Evolutionary conservation across 2,329 filamentous ascomycete species (phyloP).

Genomic region (Arthrobotrys pseudoclavata): DNA sequence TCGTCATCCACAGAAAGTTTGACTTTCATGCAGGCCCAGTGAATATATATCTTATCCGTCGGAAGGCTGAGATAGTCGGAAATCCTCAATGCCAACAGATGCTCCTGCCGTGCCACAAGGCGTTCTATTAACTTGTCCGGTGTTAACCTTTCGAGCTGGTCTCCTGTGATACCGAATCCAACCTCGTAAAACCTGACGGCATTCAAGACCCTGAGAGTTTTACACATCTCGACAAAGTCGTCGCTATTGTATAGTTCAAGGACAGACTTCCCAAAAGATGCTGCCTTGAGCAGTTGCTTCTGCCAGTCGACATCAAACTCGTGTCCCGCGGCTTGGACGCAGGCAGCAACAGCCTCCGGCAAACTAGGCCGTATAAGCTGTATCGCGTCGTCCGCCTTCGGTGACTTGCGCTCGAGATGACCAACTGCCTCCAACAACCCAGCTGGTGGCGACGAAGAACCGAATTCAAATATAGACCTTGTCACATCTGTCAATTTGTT

Average conservation of each 20-base stretch:
- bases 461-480: conserved; percentile 88
- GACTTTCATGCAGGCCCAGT: conserved; percentile 97
- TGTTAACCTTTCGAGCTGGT: conserved; percentile 84
- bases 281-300: conserved; percentile 93
- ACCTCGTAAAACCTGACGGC: conserved; percentile 92
- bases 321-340: conserved; percentile 91
- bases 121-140: conserved; percentile 89
- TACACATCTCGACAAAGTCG: conserved; percentile 98
- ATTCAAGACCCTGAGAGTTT: conserved; percentile 91
- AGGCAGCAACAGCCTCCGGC: conserved; percentile 92
- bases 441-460: conserved; percentile 88
- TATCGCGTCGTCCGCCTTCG: conserved; percentile 97
- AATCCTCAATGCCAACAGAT: conserved; percentile 88
- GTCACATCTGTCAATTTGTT: conserved; percentile 74
- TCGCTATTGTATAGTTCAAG: conserved; percentile 98
- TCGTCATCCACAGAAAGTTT: conserved; percentile 86
- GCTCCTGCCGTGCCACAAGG: conserved; percentile 89
- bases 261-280: conserved; percentile 97
- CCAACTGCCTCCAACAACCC: conserved; percentile 94
- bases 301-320: conserved; percentile 94
- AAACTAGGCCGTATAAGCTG: conserved; percentile 90
- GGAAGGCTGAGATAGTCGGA: conserved; percentile 88
- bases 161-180: conserved; percentile 89
- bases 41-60: conserved; percentile 90
- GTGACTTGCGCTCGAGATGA: conserved; percentile 90